Evolutionary conservation across 1,284 basidiomycete genomes (phyloP), one percentile per base, ranked within the genome.

Genomic region (Microbotryum saponariae): DNA sequence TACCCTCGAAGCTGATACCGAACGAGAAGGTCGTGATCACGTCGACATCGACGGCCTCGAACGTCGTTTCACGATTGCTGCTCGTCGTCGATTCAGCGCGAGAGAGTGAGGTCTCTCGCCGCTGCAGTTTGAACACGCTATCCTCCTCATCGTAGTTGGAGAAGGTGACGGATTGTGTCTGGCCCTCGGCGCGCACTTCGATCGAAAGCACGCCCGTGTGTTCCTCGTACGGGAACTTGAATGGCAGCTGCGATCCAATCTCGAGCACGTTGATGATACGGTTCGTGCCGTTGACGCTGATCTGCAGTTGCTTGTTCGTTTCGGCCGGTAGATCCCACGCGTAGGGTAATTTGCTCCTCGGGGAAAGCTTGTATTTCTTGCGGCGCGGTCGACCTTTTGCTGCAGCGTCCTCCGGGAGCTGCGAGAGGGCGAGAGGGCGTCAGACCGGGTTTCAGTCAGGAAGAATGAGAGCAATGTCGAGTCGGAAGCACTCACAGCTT

Each of bases 281-380:
- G n/a, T 84, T 82, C 51, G 82, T 78, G 20, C 82, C 81, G 51
- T 86, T 85, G 59, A 86, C 82, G 18, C 76, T 77, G 45, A 74
- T 67, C n/a, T 84, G 77, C 48, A 99, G 80, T 68, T 85, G 86
- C 78, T 97, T 98, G 71, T 88, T 85, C 58, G 79, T 79, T 3
- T 86, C 85, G 10, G 92, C 89, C 1, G 96, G 96, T 67, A 83
- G 85, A 74, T 99, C 96, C 96, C 96, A 99, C 7, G 92, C 88
- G 73, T 97, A 99, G 56, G 82, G 78, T 58, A 82, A 75, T 49
- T 78, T 80, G 9, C 80, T 79, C 54, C 81, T 83, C 10, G 84
- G 80, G n/a, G 77, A 74, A 12, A 91, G 75, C 54, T 78, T 80
- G 75, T 91, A 77, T 14, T 69, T 64, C 66, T 76, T 65, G 42